phyloP scores from a whole-genome alignment of 2,329 filamentous ascomycete genomes.

The Cercospora zeae-maydis region DNA sequence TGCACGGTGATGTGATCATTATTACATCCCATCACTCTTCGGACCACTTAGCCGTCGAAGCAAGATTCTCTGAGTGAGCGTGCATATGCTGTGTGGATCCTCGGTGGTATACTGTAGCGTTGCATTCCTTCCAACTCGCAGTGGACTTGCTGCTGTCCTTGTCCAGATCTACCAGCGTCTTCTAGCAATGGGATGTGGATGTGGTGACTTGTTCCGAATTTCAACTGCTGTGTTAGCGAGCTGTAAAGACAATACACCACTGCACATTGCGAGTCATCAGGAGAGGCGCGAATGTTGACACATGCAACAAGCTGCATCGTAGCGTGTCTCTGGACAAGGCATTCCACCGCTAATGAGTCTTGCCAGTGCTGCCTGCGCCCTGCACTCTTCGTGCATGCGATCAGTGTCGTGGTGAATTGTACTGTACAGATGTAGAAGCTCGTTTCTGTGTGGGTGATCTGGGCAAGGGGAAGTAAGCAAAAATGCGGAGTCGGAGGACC shows the following conservation, averaged over 20 bases:
- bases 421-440: too few relatives aligned
- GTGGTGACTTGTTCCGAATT: too few relatives aligned
- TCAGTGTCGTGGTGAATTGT: too few relatives aligned
- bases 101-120: too few relatives aligned
- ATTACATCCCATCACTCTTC: background rate
- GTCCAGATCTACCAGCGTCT: background rate
- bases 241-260: too few relatives aligned
- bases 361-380: too few relatives aligned
- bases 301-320: background rate
- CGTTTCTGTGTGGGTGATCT: background rate
- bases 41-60: background rate
- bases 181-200: too few relatives aligned
- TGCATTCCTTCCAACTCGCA: background rate
- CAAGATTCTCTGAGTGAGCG: slow-evolving; percentile 1
- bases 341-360: too few relatives aligned
- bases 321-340: too few relatives aligned
- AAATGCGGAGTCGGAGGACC: background rate
- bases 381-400: too few relatives aligned
- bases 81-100: slow-evolving; percentile 3
- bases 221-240: too few relatives aligned
- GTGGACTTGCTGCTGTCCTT: background rate
- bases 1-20: background rate
- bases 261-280: too few relatives aligned
- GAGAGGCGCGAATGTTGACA: background rate
- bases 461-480: background rate